Evolutionary conservation across 768 basidiomycete species (phyloP).

Genomic region (Lyophyllum shimeji): DNA sequence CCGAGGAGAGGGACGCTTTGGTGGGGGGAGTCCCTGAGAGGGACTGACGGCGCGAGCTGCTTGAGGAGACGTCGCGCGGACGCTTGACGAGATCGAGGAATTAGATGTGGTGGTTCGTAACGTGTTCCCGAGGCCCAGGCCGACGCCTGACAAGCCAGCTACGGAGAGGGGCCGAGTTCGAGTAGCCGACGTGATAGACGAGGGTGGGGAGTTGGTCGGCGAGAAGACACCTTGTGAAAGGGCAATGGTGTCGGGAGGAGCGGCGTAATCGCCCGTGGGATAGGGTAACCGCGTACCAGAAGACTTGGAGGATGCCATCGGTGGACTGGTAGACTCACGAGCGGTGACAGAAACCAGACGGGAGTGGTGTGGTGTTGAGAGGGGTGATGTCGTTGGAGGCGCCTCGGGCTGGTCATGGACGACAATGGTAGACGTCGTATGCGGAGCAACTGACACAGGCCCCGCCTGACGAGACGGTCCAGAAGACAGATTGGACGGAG

Average conservation of each 20-base stretch:
- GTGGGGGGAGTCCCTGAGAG: slow-evolving; percentile 39
- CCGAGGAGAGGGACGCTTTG: slow-evolving; percentile 36
- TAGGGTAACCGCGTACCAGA: slow-evolving; percentile 69
- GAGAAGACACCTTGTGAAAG: slow-evolving; percentile 37
- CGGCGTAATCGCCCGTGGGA: slow-evolving; percentile 81
- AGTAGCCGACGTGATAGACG: slow-evolving; percentile 54
- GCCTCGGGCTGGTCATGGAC: slow-evolving; percentile 27
- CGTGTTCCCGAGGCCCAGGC: slow-evolving; percentile 24
- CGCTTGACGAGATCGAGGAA: slow-evolving; percentile 23
- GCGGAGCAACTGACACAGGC: slow-evolving; percentile 43
- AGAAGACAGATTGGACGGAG: slow-evolving; percentile 48
- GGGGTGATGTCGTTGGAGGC: slow-evolving; percentile 20
- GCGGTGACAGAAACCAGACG: slow-evolving; percentile 44
- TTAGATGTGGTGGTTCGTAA: slow-evolving; percentile 23
- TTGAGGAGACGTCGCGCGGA: slow-evolving; percentile 18
- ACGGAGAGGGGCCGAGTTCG: slow-evolving; percentile 48
- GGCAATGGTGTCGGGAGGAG: slow-evolving; percentile 48
- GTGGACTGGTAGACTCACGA: slow-evolving; percentile 65
- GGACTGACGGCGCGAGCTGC: slow-evolving; percentile 17
- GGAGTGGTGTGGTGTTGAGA: slow-evolving; percentile 35
- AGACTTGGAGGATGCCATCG: slow-evolving; percentile 48
- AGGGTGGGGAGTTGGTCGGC: slow-evolving; percentile 44
- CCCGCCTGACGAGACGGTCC: slow-evolving; percentile 49
- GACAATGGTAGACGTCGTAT: slow-evolving; percentile 46
- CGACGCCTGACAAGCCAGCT: slow-evolving; percentile 30